Evolutionary conservation across 1,284 basidiomycete species (phyloP), one percentile per base, ranked within the genome.

Genomic region (Anthracocystis setariae): DNA sequence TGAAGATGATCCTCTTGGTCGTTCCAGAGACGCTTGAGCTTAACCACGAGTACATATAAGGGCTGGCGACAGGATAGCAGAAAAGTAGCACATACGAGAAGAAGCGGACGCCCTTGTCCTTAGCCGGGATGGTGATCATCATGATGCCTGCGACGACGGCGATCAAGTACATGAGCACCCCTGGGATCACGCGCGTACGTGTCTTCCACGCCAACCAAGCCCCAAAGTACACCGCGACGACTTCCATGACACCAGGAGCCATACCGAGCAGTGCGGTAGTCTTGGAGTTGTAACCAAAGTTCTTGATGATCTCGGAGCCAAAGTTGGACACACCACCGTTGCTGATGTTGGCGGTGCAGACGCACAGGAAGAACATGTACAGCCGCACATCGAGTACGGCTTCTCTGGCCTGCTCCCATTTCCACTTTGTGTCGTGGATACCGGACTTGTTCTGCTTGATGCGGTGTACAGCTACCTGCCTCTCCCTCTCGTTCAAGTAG

Each of bases 371-470:
- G 45, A 78, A 68, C 24, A 78, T 42, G 32, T 49, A 85, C 5
- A 82, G 80, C 46, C 83, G 84, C 0, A 85, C 82, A 63, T 88
- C 88, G n/a, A 61, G 77, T 29, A 87, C 49, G 2, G 85, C 87
- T 71, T 88, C 88, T 43, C 78, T 83, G 37, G 82, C 82, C 83
- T 86, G 86, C 49, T 86, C 82, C 77, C 67, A 79, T 82, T 88
- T 88, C 81, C 87, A 88, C 49, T 84, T 82, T 62, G 84, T 85
- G 77, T 88, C 87, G 77, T 88, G 86, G 29, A 88, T 85, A 12
- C 87, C 87, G 0, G 84, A 84, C 74, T 84, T 78, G 74, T 88
- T 88, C 71, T 85, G 85, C 42, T 86, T 80, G 9, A 88, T 87
- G n/a, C 87, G 84, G 74, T 87, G 86, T 21, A 87, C 85, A 46